Evolutionary conservation across 441 rosid species (phyloP).

Genomic region (Lepidium campestre): DNA sequence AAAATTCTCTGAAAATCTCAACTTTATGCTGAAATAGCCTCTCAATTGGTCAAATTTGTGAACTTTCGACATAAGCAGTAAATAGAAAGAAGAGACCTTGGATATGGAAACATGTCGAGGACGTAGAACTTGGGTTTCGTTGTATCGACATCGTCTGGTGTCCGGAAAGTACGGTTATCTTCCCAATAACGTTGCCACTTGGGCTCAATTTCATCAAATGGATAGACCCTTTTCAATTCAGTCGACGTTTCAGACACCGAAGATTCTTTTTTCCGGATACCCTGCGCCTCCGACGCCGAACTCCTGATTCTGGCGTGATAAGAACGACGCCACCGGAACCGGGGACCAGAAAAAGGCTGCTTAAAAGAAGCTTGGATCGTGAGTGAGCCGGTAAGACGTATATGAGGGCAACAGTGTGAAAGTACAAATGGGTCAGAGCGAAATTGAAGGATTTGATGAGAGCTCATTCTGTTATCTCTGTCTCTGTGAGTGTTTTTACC

Average conservation of each 20-base stretch:
- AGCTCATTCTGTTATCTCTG: constrained; percentile 26
- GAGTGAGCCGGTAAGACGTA: constrained; percentile 1
- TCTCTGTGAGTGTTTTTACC: not conserved
- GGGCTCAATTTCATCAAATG: constrained; percentile 86
- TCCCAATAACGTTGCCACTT: constrained; percentile 95
- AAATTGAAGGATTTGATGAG: constrained; percentile 22
- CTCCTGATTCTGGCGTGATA: constrained; percentile 23
- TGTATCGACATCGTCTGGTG: constrained; percentile 78
- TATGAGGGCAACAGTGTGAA: constrained; percentile 22
- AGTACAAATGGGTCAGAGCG: constrained; percentile 32
- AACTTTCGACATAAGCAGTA: not conserved
- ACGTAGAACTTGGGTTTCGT: constrained; percentile 91
- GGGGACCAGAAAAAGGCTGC: constrained; percentile 14
- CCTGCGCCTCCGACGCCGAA: constrained; percentile 23
- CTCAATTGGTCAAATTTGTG: constrained; percentile 3
- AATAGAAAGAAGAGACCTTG: constrained; percentile 48
- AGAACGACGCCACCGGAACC: constrained; percentile 13
- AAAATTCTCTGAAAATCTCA: not conserved
- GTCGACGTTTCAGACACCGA: constrained; percentile 7
- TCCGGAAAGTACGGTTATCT: constrained; percentile 63
- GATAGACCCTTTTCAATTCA: constrained; percentile 57
- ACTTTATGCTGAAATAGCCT: not conserved
- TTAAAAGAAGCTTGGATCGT: constrained; percentile 17
- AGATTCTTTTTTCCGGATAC: constrained; percentile 1
- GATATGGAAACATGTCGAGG: constrained; percentile 99